phyloP scores from a whole-genome alignment of 2,329 filamentous ascomycete genomes.

The Alternaria conjuncta region DNA sequence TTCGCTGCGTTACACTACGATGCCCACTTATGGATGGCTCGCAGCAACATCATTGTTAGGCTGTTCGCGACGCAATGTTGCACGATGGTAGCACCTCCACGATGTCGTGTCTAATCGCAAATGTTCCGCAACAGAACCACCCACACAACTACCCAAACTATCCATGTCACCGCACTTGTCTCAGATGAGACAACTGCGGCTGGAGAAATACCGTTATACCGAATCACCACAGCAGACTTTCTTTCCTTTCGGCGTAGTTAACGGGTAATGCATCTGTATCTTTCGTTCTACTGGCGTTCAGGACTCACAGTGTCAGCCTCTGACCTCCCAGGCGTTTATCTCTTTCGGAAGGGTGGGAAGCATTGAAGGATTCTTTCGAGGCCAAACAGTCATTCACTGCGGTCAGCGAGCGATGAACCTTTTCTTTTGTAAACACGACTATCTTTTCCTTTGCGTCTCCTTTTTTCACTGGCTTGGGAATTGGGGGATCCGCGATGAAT shows the following conservation, averaged over 20 bases:
- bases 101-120: neutral
- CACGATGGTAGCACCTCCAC: neutral
- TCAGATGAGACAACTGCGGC: neutral
- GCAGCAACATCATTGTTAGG: neutral
- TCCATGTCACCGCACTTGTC: neutral
- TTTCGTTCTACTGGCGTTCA: neutral
- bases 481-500: conserved; percentile 19
- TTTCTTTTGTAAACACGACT: conserved; percentile 29
- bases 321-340: neutral
- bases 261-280: neutral
- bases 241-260: neutral
- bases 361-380: neutral
- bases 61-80: neutral
- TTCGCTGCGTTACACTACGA: neutral
- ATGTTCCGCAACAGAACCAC: neutral
- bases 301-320: neutral
- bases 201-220: neutral
- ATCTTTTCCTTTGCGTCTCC: conserved; percentile 4
- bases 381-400: conserved; percentile 25
- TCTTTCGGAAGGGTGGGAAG: neutral
- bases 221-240: neutral
- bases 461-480: conserved; percentile 2
- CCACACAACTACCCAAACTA: neutral
- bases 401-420: conserved; percentile 20
- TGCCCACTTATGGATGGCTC: neutral